Conservation (phyloP, 2,329 filamentous ascomycete genomes). For the Pseudocercospora fijiensis region DNA sequence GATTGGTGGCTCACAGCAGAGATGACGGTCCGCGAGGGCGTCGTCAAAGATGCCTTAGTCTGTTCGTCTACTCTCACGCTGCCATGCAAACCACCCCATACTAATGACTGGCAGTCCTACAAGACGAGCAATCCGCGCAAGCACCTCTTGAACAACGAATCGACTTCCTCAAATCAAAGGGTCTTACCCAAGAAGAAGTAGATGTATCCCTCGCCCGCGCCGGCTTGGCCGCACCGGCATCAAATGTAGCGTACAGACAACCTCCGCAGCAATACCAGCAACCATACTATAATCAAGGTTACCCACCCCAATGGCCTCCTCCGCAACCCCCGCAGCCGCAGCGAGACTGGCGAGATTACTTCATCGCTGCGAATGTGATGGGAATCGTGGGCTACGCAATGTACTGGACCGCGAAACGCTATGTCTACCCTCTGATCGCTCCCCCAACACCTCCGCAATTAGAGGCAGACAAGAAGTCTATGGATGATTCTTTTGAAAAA, state of each 20-base stretch:
- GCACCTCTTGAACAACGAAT: constrained; percentile 92
- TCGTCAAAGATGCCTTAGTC: constrained; percentile 70
- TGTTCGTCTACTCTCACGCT: constrained; percentile 39
- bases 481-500: constrained; percentile 90
- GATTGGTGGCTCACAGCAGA: constrained; percentile 1
- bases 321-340: constrained; percentile 62
- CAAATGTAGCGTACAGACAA: constrained; percentile 34
- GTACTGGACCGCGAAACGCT: constrained; percentile 87
- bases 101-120: constrained; percentile 64
- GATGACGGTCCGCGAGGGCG: constrained; percentile 91
- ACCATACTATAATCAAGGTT: constrained; percentile 31
- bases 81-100: background rate
- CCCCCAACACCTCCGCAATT: constrained; percentile 92
- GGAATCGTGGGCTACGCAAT: constrained; percentile 85
- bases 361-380: constrained; percentile 97
- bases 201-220: constrained; percentile 76
- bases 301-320: constrained; percentile 52
- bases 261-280: constrained; percentile 38
- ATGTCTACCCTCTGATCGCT: constrained; percentile 84
- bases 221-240: constrained; percentile 54
- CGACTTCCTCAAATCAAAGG: constrained; percentile 92
- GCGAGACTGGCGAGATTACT: constrained; percentile 97
- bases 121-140: constrained; percentile 85
- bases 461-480: constrained; percentile 87
- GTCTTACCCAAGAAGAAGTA: constrained; percentile 94